Conservation (phyloP, 768 basidiomycete species). For the Tulasnella sp. region DNA sequence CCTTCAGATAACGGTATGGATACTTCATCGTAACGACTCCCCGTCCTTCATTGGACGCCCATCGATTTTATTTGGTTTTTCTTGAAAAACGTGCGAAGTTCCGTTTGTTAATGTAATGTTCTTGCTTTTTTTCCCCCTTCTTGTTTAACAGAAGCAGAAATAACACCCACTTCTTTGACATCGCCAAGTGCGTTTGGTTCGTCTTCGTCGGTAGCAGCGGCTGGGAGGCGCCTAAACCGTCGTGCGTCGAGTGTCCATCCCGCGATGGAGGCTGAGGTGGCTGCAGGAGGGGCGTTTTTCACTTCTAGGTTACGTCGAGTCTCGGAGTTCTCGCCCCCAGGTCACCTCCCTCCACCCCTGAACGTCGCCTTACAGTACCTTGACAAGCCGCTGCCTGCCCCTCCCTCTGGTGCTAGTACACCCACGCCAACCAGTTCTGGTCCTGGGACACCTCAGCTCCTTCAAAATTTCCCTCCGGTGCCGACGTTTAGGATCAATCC, state of each 20-base stretch:
- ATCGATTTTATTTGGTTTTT: background rate
- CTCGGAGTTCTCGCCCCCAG: background rate
- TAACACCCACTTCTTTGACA: slow-evolving; percentile 1
- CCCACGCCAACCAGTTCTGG: background rate
- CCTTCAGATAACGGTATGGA: background rate
- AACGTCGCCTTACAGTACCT: background rate
- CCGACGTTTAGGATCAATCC: background rate
- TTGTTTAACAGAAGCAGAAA: background rate
- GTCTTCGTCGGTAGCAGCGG: background rate
- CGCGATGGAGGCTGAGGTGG: background rate
- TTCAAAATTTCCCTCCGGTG: background rate
- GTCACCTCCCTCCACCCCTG: background rate
- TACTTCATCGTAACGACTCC: background rate
- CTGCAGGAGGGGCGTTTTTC: background rate
- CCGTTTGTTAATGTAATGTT: background rate
- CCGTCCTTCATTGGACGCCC: background rate
- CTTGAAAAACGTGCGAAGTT: background rate
- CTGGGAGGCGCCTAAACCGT: background rate
- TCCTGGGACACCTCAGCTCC: background rate
- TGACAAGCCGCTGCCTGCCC: background rate
- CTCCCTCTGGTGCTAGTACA: background rate
- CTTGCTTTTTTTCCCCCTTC: background rate
- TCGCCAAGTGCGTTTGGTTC: background rate
- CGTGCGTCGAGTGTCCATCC: background rate
- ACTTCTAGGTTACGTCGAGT: background rate